Conservation (phyloP, 2,329 filamentous ascomycete genomes). For the Orbilia ellipsospora region DNA sequence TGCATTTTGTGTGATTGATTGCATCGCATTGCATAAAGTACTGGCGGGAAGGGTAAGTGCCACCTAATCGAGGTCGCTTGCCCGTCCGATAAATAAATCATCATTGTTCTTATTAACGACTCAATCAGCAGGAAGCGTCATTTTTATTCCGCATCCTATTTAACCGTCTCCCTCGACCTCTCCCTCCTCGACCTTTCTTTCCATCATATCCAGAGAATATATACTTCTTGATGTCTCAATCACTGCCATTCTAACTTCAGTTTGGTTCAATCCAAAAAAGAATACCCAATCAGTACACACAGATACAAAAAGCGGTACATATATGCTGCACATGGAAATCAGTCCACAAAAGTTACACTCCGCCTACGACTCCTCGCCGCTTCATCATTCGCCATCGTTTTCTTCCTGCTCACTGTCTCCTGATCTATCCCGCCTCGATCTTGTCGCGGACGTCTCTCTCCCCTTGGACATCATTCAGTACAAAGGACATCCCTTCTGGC, state of each 20-base stretch:
- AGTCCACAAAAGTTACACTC: background rate
- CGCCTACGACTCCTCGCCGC: constrained; percentile 31
- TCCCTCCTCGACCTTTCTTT: background rate
- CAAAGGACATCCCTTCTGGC: constrained; percentile 55
- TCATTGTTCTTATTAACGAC: too few relatives aligned
- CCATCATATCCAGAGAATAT: background rate
- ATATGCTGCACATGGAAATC: constrained; percentile 47
- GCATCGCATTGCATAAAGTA: constrained; percentile 11
- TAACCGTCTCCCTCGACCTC: constrained; percentile 7
- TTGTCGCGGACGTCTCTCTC: constrained; percentile 50
- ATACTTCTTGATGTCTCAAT: constrained; percentile 26
- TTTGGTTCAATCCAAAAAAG: background rate
- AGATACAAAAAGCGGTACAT: too few relatives aligned
- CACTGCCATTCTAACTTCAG: constrained; percentile 18
- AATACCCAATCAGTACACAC: constrained; percentile 12
- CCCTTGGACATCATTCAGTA: constrained; percentile 55
- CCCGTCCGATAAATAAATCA: too few relatives aligned
- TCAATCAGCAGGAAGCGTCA: background rate
- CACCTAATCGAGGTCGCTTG: too few relatives aligned
- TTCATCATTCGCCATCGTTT: background rate
- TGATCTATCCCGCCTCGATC: constrained; percentile 34
- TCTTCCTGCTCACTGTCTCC: constrained; percentile 21
- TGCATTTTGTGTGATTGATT: constrained; percentile 2
- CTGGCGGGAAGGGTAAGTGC: background rate
- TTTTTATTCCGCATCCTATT: background rate